Conservation (phyloP, 805 yeast genomes). For the Komagataella kurtzmanii region DNA sequence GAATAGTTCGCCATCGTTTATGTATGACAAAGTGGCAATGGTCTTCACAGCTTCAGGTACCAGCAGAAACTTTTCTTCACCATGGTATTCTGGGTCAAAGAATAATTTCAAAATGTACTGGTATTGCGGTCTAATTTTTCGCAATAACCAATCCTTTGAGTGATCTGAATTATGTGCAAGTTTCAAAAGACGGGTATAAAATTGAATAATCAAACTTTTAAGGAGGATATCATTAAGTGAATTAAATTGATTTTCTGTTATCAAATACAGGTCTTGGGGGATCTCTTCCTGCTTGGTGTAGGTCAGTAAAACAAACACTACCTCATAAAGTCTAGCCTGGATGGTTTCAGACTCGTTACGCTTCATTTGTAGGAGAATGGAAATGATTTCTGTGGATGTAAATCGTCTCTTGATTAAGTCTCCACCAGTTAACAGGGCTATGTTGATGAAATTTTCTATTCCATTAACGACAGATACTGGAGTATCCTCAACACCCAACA, state of each 20-base stretch:
- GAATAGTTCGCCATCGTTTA: constrained; percentile 7
- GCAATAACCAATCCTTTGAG: constrained; percentile 5
- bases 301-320: constrained; percentile 14
- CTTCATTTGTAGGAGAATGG: constrained; percentile 10
- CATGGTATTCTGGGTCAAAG: constrained; percentile 11
- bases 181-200: constrained; percentile 15
- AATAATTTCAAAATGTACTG: constrained; percentile 12
- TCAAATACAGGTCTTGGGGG: constrained; percentile 13
- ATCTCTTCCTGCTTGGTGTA: constrained; percentile 8
- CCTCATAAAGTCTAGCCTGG: constrained; percentile 14
- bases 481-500: constrained; percentile 9
- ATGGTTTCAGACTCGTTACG: constrained; percentile 7
- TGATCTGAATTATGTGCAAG: constrained; percentile 1
- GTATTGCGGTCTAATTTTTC: constrained; percentile 8
- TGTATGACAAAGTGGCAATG: constrained; percentile 8
- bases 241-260: constrained; percentile 9
- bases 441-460: constrained; percentile 10
- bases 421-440: constrained; percentile 11
- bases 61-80: constrained; percentile 12
- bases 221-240: constrained; percentile 16
- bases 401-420: constrained; percentile 16
- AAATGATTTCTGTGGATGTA: constrained; percentile 12
- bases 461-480: constrained; percentile 10
- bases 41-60: constrained; percentile 7
- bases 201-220: constrained; percentile 14